These are phyloP conservation scores for Hyaloperonospora arabidopsidis DNA, from an alignment of 352 stramenopile species.

Conservation along the genomic window DNA sequence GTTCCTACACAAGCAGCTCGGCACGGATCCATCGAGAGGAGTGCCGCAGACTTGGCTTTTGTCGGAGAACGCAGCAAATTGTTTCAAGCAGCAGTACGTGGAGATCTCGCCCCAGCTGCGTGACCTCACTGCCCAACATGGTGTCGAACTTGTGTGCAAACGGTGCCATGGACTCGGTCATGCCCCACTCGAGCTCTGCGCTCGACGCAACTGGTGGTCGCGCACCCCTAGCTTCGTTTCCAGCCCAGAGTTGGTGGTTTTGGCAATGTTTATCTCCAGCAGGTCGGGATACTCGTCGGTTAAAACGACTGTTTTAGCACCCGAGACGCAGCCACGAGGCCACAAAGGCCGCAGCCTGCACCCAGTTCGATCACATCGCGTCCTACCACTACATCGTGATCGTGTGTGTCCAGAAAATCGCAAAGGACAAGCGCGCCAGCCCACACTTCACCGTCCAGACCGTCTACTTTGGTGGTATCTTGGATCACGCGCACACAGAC, in stretches of 20 bases:
- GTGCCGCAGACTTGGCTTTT: slow-evolving; percentile 23
- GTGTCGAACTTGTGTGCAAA: slow-evolving; percentile 40
- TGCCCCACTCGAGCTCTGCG: slow-evolving; percentile 32
- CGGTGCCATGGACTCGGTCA: slow-evolving; percentile 21
- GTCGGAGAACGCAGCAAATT: slow-evolving; percentile 27
- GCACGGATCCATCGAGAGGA: slow-evolving; percentile 55
- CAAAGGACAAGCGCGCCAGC: slow-evolving; percentile 46
- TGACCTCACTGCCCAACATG: slow-evolving; percentile 55
- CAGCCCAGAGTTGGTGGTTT: slow-evolving; percentile 30
- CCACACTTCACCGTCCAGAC: slow-evolving; percentile 52
- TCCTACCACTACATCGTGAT: slow-evolving; percentile 15
- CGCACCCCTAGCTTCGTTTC: slow-evolving; percentile 4
- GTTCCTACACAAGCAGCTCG: slow-evolving; percentile 25
- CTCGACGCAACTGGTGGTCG: slow-evolving; percentile 16
- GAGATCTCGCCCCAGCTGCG: slow-evolving; percentile 37
- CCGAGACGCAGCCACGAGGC: slow-evolving; percentile 34
- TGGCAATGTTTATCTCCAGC: slow-evolving; percentile 33
- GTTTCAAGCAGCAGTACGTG: slow-evolving; percentile 39
- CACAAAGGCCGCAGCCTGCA: slow-evolving; percentile 48
- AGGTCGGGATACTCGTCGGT: slow-evolving; percentile 56
- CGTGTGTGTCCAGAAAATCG: slow-evolving; percentile 35
- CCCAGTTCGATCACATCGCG: slow-evolving; percentile 47
- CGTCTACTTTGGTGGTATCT: slow-evolving; percentile 47
- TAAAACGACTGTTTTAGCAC: slow-evolving; percentile 27
- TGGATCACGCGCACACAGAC: slow-evolving; percentile 36